Percentiles rank a stretch among this genome's conserved stretches.
Conservation (phyloP, 2,329 filamentous ascomycete species). For the Paradendryphiella salina region DNA sequence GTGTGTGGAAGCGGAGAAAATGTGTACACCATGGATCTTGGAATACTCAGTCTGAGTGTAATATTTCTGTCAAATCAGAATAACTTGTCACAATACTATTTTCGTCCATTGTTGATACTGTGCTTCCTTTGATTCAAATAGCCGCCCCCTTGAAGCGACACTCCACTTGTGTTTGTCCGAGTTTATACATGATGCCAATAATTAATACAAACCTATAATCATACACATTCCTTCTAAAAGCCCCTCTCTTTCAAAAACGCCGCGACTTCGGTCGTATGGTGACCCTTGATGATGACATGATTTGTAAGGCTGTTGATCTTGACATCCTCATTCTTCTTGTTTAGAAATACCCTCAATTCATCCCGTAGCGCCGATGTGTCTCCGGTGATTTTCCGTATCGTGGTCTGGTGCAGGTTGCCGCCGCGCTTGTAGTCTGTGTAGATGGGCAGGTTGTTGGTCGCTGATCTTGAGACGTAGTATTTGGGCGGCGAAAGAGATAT, state of each 20-base stretch:
- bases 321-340: conserved; percentile 59
- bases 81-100: too few species aligned
- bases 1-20: too few species aligned
- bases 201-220: not conserved
- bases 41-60: too few species aligned
- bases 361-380: conserved; percentile 65
- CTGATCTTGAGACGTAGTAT: conserved; percentile 74
- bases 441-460: conserved; percentile 71
- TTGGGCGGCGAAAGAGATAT: conserved; percentile 44
- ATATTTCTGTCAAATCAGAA: too few species aligned
- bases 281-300: conserved; percentile 61
- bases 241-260: conserved; percentile 24
- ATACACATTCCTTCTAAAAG: conserved; percentile 11
- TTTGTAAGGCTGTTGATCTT: conserved; percentile 65
- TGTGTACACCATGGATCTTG: too few species aligned
- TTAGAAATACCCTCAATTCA: conserved; percentile 64
- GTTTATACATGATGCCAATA: too few species aligned
- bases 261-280: conserved; percentile 12
- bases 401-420: conserved; percentile 73
- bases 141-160: too few species aligned
- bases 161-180: too few species aligned
- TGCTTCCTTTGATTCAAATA: too few species aligned
- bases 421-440: conserved; percentile 76
- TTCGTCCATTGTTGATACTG: too few species aligned
- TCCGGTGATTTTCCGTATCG: conserved; percentile 79